A percentile compares a stretch with the other conserved stretches of the same genome.
These are phyloP conservation scores for Xylaria sp. DNA, from an alignment of 2,329 filamentous ascomycete genomes.

Conservation along the genomic window DNA sequence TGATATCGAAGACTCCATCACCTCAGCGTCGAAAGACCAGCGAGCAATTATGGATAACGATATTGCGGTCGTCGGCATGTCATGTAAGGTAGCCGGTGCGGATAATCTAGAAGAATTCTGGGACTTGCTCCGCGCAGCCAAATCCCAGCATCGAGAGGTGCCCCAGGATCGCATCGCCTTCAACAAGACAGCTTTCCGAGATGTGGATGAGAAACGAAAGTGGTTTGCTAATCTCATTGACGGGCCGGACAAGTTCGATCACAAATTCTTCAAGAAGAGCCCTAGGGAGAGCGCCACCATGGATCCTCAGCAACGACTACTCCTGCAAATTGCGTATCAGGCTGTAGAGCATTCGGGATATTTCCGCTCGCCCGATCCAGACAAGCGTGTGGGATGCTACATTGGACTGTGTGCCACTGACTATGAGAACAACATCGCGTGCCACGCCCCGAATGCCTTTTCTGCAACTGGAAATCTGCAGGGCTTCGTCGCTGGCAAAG, in stretches of 20 bases:
- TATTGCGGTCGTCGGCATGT: slow-evolving; percentile 54
- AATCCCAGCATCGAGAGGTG: slow-evolving; percentile 49
- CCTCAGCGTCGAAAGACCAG: slow-evolving; percentile 12
- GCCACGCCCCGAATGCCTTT: slow-evolving; percentile 53
- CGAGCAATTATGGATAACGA: slow-evolving; percentile 31
- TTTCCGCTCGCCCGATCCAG: slow-evolving; percentile 27
- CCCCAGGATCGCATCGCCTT: slow-evolving; percentile 41
- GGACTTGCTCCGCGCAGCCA: slow-evolving; percentile 45
- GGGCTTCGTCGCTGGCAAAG: slow-evolving; percentile 41
- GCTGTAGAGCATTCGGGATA: slow-evolving; percentile 48
- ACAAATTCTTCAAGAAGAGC: slow-evolving; percentile 45
- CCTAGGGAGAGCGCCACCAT: slow-evolving; percentile 36
- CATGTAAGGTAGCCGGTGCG: slow-evolving; percentile 50
- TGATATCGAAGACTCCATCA: slow-evolving; percentile 23
- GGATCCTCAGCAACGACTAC: slow-evolving; percentile 40
- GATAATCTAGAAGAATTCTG: slow-evolving; percentile 51
- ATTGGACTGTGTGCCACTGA: slow-evolving; percentile 52
- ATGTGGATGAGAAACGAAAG: slow-evolving; percentile 39
- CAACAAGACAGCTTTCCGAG: slow-evolving; percentile 43
- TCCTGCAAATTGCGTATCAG: slow-evolving; percentile 43
- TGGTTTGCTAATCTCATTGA: slow-evolving; percentile 46
- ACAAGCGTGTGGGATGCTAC: slow-evolving; percentile 52
- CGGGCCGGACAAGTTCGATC: slow-evolving; percentile 43
- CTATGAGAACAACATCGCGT: slow-evolving; percentile 56
- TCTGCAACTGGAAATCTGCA: slow-evolving; percentile 43